Conservation (phyloP, 2,329 filamentous ascomycete species). For the Alternaria arborescens region DNA sequence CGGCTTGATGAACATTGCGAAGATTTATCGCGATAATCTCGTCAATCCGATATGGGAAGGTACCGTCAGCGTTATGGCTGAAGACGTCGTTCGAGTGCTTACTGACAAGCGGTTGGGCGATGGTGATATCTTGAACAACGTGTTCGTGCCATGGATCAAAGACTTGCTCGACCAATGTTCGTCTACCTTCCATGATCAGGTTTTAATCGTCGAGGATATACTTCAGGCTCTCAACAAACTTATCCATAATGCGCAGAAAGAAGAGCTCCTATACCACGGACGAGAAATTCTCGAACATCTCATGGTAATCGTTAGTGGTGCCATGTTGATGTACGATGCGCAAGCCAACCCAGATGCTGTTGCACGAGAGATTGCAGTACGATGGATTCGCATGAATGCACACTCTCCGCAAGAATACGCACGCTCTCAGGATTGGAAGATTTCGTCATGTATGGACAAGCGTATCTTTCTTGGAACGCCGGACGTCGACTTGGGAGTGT, state of each 20-base stretch:
- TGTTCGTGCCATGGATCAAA: constrained; percentile 32
- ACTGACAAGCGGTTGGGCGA: constrained; percentile 41
- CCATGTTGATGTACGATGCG: constrained; percentile 51
- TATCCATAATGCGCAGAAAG: constrained; percentile 20
- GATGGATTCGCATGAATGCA: constrained; percentile 41
- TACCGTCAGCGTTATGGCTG: constrained; percentile 74
- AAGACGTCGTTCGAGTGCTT: constrained; percentile 59
- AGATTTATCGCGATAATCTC: constrained; percentile 70
- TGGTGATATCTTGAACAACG: constrained; percentile 31
- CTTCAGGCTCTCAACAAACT: constrained; percentile 20
- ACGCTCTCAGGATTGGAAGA: constrained; percentile 10
- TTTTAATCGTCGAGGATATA: constrained; percentile 15
- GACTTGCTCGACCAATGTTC: constrained; percentile 19
- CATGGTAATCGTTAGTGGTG: constrained; percentile 48
- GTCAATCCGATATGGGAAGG: constrained; percentile 77
- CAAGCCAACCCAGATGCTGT: constrained; percentile 42
- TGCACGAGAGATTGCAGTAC: constrained; percentile 46
- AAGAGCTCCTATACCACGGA: constrained; percentile 37
- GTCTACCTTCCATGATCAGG: constrained; percentile 17
- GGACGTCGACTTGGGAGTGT: not conserved
- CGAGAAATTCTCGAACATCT: constrained; percentile 39
- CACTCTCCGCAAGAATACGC: not conserved
- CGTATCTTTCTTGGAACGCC: constrained; percentile 28
- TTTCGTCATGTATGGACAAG: constrained; percentile 24
- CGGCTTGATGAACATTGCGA: constrained; percentile 67